Conservation (phyloP, 176 grass and related monocot genomes). For the maize (Zea mays) region Zm-B73-REFERENCE-NAM-5.0 NC_050103.1:173322001-173322500, state of each 20-base stretch:
- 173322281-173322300: conserved; percentile 94
- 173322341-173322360: too few relatives aligned
- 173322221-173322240: too few relatives aligned
- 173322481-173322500: conserved; percentile 87
- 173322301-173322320: conserved; percentile 98
- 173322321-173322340: conserved; percentile 97
- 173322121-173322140: background rate
- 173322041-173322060: conserved; percentile 28
- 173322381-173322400: too few relatives aligned
- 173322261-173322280: conserved; percentile 52
- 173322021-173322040: too few relatives aligned
- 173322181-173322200: conserved; percentile 73
- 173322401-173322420: background rate
- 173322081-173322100: background rate
- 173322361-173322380: background rate
- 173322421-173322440: conserved; percentile 48
- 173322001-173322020: too few relatives aligned
- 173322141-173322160: conserved; percentile 46
- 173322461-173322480: conserved; percentile 87
- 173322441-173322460: conserved; percentile 97
- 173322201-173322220: conserved; percentile 74
- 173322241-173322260: too few relatives aligned
- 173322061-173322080: background rate
- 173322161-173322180: conserved; percentile 69
- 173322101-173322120: conserved; percentile 32